Evolutionary conservation across 257 asterid species (phyloP), one percentile per base, ranked within the genome.

Genomic region (Nicotiana sylvestris): DNA sequence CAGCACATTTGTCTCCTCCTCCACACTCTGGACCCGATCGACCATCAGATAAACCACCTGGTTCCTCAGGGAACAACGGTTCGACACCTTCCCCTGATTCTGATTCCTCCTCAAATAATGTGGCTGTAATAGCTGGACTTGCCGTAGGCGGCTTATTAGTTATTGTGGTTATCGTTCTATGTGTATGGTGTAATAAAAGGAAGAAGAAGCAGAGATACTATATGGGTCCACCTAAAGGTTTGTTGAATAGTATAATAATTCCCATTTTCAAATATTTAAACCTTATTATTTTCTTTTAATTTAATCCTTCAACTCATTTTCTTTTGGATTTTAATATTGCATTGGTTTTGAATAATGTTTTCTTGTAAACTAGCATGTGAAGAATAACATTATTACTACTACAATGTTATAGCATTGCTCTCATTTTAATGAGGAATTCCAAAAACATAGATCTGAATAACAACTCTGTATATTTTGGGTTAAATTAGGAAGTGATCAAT

Each of bases 141-240:
- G 80, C 69, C 8, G 76, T 68, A 0, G 80, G 80, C 29, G 89
- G 88, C 37, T 43, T 82, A 9, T 9, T 85, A 21, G 13, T 87
- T 57, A 6, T 89, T 43, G 89, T 86, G 3, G 4, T 85, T 35
- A 57, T 82, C 53, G 18, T 86, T 62, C 74, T 85, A 72, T 18
- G 84, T 39, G 35, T 77, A 17, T 89, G 92, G 79, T 77, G 85
- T 35, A 84, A 30, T 89, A 89, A 62, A 79, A 83, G 78, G 83
- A 89, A 81, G 84, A 89, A 85, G 80, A 85, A 85, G 9, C 78
- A 66, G 5, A 86, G 80, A 74, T 74, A 87, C 60, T 86, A 89
- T 76, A 49, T 85, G 67, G 86, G 51, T 66, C 64, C 74, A 3
- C 83, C 84, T 37, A 87, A 81, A 82, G 87, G 89, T 43, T 43